Percentiles rank a stretch among this genome's conserved stretches.
Evolutionary conservation across 2,329 filamentous ascomycete species (phyloP).

Genomic region (Hansfordia pulvinata): DNA sequence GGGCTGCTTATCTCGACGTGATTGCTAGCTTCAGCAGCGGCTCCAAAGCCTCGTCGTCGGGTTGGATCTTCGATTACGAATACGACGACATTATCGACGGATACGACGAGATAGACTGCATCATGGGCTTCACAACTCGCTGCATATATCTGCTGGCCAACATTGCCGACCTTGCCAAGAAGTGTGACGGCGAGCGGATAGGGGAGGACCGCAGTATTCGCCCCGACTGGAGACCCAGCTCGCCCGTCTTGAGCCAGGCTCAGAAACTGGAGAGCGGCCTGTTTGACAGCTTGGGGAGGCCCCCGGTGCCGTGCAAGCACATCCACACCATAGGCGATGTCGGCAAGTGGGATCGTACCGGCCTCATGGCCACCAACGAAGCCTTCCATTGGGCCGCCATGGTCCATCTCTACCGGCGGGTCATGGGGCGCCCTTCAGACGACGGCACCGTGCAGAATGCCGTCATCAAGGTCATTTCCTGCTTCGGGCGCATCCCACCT

Average conservation of each 20-base stretch:
- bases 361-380: conserved; percentile 60
- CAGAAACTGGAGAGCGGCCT: conserved; percentile 47
- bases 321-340: conserved; percentile 34
- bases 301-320: conserved; percentile 28
- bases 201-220: conserved; percentile 33
- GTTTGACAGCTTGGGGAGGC: conserved; percentile 34
- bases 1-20: conserved; percentile 77
- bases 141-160: conserved; percentile 59
- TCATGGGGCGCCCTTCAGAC: conserved; percentile 44
- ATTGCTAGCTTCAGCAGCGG: conserved; percentile 58
- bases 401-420: conserved; percentile 61
- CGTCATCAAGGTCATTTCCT: conserved; percentile 47
- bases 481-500: conserved; percentile 45
- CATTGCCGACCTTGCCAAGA: conserved; percentile 56
- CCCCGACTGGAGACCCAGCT: conserved; percentile 42
- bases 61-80: conserved; percentile 35
- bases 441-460: conserved; percentile 49
- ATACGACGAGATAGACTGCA: conserved; percentile 63
- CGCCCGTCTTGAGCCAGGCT: conserved; percentile 40
- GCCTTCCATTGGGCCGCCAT: conserved; percentile 70
- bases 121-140: conserved; percentile 63
- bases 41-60: conserved; percentile 32
- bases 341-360: conserved; percentile 42
- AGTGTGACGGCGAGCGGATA: conserved; percentile 54
- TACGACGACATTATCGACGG: conserved; percentile 36